phyloP scores from a whole-genome alignment of 1,284 basidiomycete species.

The Moesziomyces parantarcticus region DNA sequence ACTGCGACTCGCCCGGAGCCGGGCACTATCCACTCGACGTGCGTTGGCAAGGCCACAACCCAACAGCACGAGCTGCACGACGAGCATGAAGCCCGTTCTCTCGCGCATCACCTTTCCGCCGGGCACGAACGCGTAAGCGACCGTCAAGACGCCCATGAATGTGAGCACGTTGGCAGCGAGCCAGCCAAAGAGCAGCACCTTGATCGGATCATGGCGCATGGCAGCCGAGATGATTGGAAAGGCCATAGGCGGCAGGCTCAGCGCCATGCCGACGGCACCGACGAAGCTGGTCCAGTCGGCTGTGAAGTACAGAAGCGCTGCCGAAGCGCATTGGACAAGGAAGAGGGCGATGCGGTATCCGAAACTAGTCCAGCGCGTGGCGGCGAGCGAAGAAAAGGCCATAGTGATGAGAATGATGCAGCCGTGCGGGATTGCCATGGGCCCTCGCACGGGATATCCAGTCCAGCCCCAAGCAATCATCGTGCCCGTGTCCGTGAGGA shows the following conservation, averaged over 20 bases:
- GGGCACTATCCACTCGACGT: slow-evolving; percentile 20
- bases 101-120: slow-evolving; percentile 83
- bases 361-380: slow-evolving; percentile 49
- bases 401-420: slow-evolving; percentile 56
- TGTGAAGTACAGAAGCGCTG: slow-evolving; percentile 71
- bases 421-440: slow-evolving; percentile 78
- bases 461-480: slow-evolving; percentile 92
- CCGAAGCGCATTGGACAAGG: slow-evolving; percentile 58
- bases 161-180: slow-evolving; percentile 52
- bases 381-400: slow-evolving; percentile 70
- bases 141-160: slow-evolving; percentile 74
- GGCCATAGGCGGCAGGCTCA: slow-evolving; percentile 72
- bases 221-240: slow-evolving; percentile 48
- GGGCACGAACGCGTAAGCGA: slow-evolving; percentile 93
- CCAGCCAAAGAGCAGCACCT: slow-evolving; percentile 55
- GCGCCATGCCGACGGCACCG: slow-evolving; percentile 77
- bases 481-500: slow-evolving; percentile 83
- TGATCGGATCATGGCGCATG: slow-evolving; percentile 56
- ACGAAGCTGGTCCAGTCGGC: slow-evolving; percentile 80
- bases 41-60: slow-evolving; percentile 34
- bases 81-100: slow-evolving; percentile 73
- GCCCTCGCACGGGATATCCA: slow-evolving; percentile 77
- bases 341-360: slow-evolving; percentile 32
- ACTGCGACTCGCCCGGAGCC: slow-evolving; percentile 2
- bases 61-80: slow-evolving; percentile 32